Evolutionary conservation across 2,329 filamentous ascomycete species (phyloP), one percentile per base, ranked within the genome.

Genomic region (Talaromyces sp.): DNA sequence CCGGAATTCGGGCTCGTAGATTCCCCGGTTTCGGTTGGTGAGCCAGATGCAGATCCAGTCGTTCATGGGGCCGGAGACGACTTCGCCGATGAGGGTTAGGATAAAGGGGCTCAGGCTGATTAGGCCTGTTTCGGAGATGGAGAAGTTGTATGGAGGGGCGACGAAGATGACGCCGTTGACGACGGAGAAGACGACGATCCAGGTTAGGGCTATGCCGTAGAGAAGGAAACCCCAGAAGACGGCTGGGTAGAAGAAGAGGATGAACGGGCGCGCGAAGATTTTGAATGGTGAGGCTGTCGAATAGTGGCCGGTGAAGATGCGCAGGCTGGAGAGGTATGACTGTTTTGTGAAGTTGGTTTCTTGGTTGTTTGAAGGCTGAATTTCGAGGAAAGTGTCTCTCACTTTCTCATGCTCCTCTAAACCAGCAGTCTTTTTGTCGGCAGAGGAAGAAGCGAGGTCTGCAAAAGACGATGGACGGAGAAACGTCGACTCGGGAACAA

Each of bases 1-100:
- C 26, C 58, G 54, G 24, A 60, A 60, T 32, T 60, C 58, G 31
- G 58, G 58, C 54, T 60, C 58, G 54, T 60, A 60, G 29, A 60
- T 60, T 19, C 58, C 58, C 21, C 54, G 38, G 54, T 60, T 60
- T n/a, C 50, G 56, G 32, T 57, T 57, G 21, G 58, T 60, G 26
- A 60, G 54, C 19, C 38, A 56, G 12, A 60, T 43, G 54, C 58
- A 60, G 54, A 60, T 60, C 53, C 54, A 57, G 43, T 60, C 58
- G 43, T 60, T 60, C 58, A 60, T 35, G 14, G 58, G 58, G 5
- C 58, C 58, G 5, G 58, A 60, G 31, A 60, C 38, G 14, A 60
- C 58, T 52, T 60, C 58, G 7, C 58, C 58, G 43, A 60, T 51
- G 3, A 60, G 19, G 31, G 58, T 57, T 17, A 60, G 43, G 46